Evolutionary conservation across 1,139 yeast species (phyloP), one percentile per base, ranked within the genome.

Genomic region (Sugiyamaella paludigena): DNA sequence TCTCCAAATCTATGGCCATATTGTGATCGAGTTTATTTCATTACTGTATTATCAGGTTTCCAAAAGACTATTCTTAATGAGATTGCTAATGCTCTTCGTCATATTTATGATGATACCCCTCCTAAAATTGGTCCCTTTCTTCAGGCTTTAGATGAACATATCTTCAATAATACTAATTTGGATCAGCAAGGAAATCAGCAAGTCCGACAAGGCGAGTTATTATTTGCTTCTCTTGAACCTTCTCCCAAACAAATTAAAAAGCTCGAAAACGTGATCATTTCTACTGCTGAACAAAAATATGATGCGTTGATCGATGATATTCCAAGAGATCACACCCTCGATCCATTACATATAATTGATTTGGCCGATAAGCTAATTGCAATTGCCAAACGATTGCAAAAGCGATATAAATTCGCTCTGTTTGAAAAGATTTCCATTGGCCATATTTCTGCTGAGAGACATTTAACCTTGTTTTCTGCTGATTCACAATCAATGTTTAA

Each of bases 61-160:
- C 81, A 80, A 52, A 73, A 73, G 44, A 75, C 76, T 43, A 67
- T 77, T 4, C 71, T 84, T 61, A 66, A 68, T 36, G 68, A 78
- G 4, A 65, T 85, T 11, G 75, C 75, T 48, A 75, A 71, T 30
- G 63, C 70, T 4, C 58, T 85, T 31, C 64, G 69, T 15, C 69
- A 70, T 16, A 68, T 86, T 1, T 81, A 78, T 57, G 76, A 75
- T 30, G 62, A 70, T 0, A 70, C 75, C 1, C 78, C 80, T 50
- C 91, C 94, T 0, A 80, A 77, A 56, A 79, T 86, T 57, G 81
- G 81, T 0, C 83, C 86, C 0, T 67, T 71, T 36, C 63, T 84
- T 44, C 59, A 66, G 35, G 73, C 82, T 34, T 68, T 83, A 44
- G 82, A 78, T 15, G 78, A 75, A 12, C 74, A 73, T 54, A 63